Percentiles rank a stretch among this genome's conserved stretches.
These are phyloP conservation scores for Suhomyces kunorum DNA, from an alignment of 1,139 yeast genomes.

Conservation along the genomic window DNA sequence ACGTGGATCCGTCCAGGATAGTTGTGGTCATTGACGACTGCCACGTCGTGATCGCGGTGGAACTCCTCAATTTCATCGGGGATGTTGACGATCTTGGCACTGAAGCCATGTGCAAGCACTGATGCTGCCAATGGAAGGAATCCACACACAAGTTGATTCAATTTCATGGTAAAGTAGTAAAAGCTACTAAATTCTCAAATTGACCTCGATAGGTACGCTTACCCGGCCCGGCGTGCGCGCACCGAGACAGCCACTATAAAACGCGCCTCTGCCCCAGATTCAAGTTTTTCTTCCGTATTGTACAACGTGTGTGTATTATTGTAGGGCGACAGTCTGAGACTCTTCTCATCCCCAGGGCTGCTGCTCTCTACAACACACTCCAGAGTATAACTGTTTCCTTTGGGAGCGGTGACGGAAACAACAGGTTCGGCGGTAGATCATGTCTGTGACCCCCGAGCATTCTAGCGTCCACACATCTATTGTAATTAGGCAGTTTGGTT, in stretches of 20 bases:
- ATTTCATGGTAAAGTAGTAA: neutral
- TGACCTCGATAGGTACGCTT: constrained; percentile 1
- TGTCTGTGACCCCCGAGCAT: constrained; percentile 39
- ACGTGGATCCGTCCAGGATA: constrained; percentile 38
- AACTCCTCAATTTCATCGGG: constrained; percentile 29
- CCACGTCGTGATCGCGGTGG: constrained; percentile 20
- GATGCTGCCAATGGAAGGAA: constrained; percentile 1
- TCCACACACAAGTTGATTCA: neutral
- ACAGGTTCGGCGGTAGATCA: constrained; percentile 36
- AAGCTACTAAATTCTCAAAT: neutral
- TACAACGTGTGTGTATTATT: constrained; percentile 54
- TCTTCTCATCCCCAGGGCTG: constrained; percentile 36
- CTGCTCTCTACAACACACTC: constrained; percentile 57
- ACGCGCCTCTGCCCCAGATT: constrained; percentile 5
- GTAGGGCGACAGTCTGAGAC: constrained; percentile 48
- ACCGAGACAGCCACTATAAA: constrained; percentile 11
- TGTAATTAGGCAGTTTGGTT: too few species aligned
- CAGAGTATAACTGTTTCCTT: constrained; percentile 42
- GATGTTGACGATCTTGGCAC: constrained; percentile 23
- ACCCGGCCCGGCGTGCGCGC: constrained; percentile 13
- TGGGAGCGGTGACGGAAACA: constrained; percentile 45
- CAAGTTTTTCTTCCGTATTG: constrained; percentile 36
- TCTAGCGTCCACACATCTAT: constrained; percentile 48
- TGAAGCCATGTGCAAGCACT: constrained; percentile 10
- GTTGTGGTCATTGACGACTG: constrained; percentile 39